Conservation (phyloP, 78 protist species). For the Chrysochromulina parva region DNA sequence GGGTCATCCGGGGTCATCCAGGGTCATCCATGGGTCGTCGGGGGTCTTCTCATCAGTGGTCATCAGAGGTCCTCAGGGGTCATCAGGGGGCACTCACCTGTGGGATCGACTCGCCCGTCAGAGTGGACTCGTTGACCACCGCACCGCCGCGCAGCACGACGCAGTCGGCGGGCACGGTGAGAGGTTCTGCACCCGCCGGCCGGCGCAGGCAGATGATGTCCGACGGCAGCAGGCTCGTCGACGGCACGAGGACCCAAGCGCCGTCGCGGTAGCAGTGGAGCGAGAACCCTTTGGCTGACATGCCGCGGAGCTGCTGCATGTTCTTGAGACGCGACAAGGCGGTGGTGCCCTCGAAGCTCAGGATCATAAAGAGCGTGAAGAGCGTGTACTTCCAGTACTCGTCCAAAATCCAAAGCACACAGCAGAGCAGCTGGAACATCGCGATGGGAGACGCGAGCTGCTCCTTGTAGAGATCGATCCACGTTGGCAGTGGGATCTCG, state of each 20-base stretch:
- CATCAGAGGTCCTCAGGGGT: too few relatives aligned
- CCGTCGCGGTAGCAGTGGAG: constrained; percentile 36
- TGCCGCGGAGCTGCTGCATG: constrained; percentile 31
- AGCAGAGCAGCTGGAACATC: constrained; percentile 95
- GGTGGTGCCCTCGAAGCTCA: constrained; percentile 89
- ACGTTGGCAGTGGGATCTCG: constrained; percentile 90
- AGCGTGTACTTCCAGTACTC: constrained; percentile 91
- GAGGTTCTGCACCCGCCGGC: background rate
- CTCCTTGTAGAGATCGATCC: constrained; percentile 82
- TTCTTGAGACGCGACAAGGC: constrained; percentile 59
- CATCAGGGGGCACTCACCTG: constrained; percentile 23
- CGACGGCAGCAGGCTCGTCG: constrained; percentile 63
- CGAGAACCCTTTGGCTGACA: background rate
- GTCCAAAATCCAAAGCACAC: constrained; percentile 93
- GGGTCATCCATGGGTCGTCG: too few relatives aligned
- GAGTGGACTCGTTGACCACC: constrained; percentile 48
- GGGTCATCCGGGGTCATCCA: too few relatives aligned
- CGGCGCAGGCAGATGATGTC: constrained; percentile 64
- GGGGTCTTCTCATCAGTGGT: too few relatives aligned
- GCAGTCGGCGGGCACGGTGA: constrained; percentile 41
- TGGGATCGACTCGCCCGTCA: constrained; percentile 61
- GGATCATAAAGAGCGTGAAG: constrained; percentile 92
- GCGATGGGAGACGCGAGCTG: constrained; percentile 98
- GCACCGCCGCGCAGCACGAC: constrained; percentile 39
- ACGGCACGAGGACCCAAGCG: constrained; percentile 27